Conservation (phyloP, 257 asterid genomes). For the Handroanthus guayacan region DNA sequence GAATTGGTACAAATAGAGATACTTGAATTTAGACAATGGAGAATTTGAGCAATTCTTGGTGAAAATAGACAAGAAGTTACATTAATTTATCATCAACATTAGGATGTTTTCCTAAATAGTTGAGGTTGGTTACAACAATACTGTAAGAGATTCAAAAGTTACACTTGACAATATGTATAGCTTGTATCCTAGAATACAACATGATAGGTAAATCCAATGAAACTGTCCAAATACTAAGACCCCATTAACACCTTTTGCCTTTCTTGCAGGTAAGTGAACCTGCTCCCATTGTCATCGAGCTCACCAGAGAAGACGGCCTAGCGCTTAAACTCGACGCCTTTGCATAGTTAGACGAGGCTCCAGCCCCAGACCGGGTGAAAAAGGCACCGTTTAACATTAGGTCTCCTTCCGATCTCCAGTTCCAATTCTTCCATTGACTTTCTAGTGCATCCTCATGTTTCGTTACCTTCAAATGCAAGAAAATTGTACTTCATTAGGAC, state of each 20-base stretch:
- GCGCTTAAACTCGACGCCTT: conserved; percentile 95
- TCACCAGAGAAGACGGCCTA: conserved; percentile 70
- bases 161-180: conserved; percentile 13
- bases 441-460: conserved; percentile 78
- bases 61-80: conserved; percentile 29
- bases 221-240: background rate
- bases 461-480: conserved; percentile 54
- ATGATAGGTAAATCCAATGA: background rate
- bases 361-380: conserved; percentile 78
- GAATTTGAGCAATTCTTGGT: conserved; percentile 2
- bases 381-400: conserved; percentile 86
- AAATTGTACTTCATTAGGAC: background rate
- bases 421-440: conserved; percentile 77
- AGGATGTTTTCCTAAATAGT: conserved; percentile 29
- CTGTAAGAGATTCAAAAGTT: conserved; percentile 4
- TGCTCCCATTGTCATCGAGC: conserved; percentile 62
- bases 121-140: conserved; percentile 38
- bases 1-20: background rate
- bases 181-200: conserved; percentile 18
- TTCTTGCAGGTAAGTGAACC: conserved; percentile 74
- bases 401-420: conserved; percentile 91
- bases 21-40: background rate
- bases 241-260: conserved; percentile 60
- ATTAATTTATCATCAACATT: conserved; percentile 26
- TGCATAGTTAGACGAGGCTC: conserved; percentile 81